These are phyloP conservation scores for Penicillium angulare DNA, from an alignment of 495 filamentous ascomycete species.

Conservation along the genomic window DNA sequence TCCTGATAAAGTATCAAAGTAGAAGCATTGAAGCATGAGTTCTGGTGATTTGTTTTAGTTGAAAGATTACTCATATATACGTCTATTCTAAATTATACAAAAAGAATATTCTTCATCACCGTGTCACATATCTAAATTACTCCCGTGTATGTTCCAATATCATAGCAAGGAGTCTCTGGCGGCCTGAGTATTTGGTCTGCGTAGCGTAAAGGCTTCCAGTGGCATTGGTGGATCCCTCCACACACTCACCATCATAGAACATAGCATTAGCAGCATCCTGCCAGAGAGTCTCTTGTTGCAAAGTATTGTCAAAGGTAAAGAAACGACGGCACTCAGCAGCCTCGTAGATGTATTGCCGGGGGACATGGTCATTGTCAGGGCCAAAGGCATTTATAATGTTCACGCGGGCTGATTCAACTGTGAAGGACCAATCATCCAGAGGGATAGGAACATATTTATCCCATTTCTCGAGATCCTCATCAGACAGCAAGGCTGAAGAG, in stretches of 20 bases:
- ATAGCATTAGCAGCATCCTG: constrained; percentile 14
- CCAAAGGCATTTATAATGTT: constrained; percentile 6
- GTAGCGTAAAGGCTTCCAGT: constrained; percentile 1
- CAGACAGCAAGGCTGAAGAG: neutral
- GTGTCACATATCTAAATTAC: too few relatives aligned
- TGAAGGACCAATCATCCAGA: neutral
- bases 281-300: constrained; percentile 18
- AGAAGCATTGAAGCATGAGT: too few relatives aligned
- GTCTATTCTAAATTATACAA: too few relatives aligned
- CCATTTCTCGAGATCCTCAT: neutral
- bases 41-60: too few relatives aligned
- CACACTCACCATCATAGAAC: constrained; percentile 8
- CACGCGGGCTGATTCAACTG: neutral
- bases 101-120: too few relatives aligned
- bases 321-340: constrained; percentile 31
- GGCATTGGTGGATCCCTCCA: constrained; percentile 6
- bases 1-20: too few relatives aligned
- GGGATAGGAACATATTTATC: neutral
- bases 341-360: constrained; percentile 30
- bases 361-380: constrained; percentile 1
- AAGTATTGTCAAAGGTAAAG: constrained; percentile 19
- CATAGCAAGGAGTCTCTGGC: too few relatives aligned
- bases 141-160: too few relatives aligned
- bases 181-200: too few relatives aligned
- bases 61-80: too few relatives aligned